Evolutionary conservation across 352 stramenopile genomes (phyloP).

Genomic region (Phytophthora megakarya): DNA sequence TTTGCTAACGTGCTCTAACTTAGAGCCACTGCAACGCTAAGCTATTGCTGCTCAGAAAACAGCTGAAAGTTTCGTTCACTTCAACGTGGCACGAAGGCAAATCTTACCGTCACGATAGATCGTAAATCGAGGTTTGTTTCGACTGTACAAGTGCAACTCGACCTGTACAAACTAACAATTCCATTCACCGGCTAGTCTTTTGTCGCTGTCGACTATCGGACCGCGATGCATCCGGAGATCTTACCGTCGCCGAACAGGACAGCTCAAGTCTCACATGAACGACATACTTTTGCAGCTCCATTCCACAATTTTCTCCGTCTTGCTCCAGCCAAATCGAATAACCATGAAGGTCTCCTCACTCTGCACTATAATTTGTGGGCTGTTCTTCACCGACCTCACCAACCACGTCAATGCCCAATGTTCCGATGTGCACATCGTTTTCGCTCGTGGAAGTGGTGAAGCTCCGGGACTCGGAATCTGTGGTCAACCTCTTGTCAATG

Average conservation of each 20-base stretch:
- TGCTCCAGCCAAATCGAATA: background rate
- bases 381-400: background rate
- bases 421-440: constrained; percentile 40
- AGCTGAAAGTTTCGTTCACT: background rate
- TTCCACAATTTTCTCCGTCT: background rate
- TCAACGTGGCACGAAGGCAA: background rate
- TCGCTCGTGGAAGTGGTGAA: constrained; percentile 40
- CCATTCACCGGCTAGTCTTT: background rate
- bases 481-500: constrained; percentile 36
- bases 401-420: constrained; percentile 21
- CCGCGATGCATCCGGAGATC: background rate
- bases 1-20: too few species aligned
- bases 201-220: background rate
- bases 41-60: background rate
- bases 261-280: background rate
- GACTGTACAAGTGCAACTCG: background rate
- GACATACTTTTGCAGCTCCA: background rate
- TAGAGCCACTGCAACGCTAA: background rate
- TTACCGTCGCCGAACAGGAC: background rate
- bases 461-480: constrained; percentile 35
- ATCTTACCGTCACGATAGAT: background rate
- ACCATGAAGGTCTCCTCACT: background rate
- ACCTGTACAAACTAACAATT: background rate
- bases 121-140: background rate
- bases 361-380: background rate